phyloP scores from a whole-genome alignment of 176 grass and related monocot genomes.

The Oryza punctata region DNA sequence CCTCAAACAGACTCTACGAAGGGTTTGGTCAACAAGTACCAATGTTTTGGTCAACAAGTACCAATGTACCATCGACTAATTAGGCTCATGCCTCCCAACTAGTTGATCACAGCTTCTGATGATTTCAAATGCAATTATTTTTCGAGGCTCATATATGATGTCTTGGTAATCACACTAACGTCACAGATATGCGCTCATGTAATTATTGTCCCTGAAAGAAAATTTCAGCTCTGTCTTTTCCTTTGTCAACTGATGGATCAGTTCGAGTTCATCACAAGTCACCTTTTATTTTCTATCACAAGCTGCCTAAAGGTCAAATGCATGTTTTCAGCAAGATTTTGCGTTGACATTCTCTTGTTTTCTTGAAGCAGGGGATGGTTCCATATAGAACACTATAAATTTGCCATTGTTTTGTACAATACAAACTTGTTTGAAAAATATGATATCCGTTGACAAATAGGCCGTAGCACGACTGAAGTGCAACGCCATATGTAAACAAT shows the following conservation, averaged over 20 bases:
- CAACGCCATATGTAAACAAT: conserved; percentile 12
- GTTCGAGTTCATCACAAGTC: too few relatives aligned
- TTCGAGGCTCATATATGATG: neutral
- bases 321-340: too few relatives aligned
- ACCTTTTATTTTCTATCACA: too few relatives aligned
- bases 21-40: neutral
- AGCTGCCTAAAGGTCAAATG: neutral
- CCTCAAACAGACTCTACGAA: too few relatives aligned
- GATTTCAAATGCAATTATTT: neutral
- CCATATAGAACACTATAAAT: neutral
- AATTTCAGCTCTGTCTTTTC: neutral
- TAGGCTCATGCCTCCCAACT: neutral
- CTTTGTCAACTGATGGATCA: too few relatives aligned
- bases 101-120: neutral
- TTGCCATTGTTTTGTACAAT: too few relatives aligned
- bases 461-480: neutral
- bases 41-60: neutral
- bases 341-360: neutral
- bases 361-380: neutral
- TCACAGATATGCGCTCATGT: neutral
- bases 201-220: neutral
- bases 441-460: conserved; percentile 6
- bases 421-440: conserved; percentile 8
- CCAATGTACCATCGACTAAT: neutral
- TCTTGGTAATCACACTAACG: neutral